phyloP scores from a whole-genome alignment of 441 rosid genomes.

The Adansonia rubrostipa region DNA sequence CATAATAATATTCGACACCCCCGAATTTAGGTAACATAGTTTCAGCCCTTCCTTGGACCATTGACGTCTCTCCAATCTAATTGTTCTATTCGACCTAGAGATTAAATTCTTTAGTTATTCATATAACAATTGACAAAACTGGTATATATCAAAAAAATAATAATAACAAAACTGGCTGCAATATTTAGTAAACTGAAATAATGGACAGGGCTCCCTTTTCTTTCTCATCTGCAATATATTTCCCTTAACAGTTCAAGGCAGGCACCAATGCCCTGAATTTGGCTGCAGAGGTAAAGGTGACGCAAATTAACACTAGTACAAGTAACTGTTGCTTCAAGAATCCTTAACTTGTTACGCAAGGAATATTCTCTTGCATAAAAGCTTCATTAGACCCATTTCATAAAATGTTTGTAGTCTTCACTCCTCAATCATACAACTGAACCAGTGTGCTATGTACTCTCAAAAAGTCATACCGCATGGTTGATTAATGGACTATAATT shows the following conservation, averaged over 20 bases:
- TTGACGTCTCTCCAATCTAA: background rate
- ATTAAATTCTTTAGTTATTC: background rate
- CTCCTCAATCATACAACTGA: background rate
- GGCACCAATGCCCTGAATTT: background rate
- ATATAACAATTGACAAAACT: background rate
- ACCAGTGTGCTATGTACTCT: background rate
- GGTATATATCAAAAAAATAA: no score
- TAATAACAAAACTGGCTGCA: background rate
- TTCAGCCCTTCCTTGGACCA: background rate
- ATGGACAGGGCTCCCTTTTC: background rate
- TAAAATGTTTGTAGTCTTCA: background rate
- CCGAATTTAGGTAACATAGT: no score
- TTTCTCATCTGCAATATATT: background rate
- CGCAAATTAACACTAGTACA: background rate
- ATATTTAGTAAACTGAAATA: background rate
- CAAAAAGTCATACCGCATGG: background rate
- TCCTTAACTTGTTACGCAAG: background rate
- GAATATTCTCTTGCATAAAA: background rate
- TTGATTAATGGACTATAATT: constrained; percentile 12
- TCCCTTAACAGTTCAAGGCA: background rate
- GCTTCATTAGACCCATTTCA: background rate
- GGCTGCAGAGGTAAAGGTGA: background rate
- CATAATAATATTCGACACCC: no score
- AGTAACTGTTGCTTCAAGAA: background rate
- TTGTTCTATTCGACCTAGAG: background rate